Base-by-base conservation (phyloP, 2,329 filamentous ascomycete genomes). In the Pseudonectria foliicola region DNA sequence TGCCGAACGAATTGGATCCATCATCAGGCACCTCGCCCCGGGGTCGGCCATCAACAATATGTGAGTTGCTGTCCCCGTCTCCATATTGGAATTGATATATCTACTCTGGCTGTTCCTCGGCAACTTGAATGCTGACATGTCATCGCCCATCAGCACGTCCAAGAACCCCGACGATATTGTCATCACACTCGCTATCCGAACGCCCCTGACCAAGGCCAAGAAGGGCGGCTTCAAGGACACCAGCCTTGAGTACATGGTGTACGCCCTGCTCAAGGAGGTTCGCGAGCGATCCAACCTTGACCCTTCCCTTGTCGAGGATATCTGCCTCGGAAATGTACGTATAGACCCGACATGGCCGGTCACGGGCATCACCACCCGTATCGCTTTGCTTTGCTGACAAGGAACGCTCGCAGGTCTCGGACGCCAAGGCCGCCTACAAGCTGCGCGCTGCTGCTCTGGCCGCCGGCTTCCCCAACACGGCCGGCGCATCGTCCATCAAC, bases 221-320 rank as follows among this genome's bases (percentile, higher is more conserved):
- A 95, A 95, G 73, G 90, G 92, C 47, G 87, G 88, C 27, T 84
- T 98, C 71, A 96, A 95, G 71, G 90, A 98, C 61, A 93, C 88
- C 6, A 75, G 75, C 27, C 77, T 96, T 44, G 92, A 98, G 62
- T 90, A 82, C 63, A 71, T 98, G 38, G 61, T 94, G 42, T 87
- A 88, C 58, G 79, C 87, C 40, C 70, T 95, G 31, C 68, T 96
- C 50, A 85, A 92, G 68, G 71, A 88, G 59, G 74, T 85, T 33
- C 63, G 78, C 37, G 70, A 80, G 45, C 80, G 81, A 54, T 81
- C 82, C 44, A 85, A 82, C 38, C 65, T 95, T 34, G 85, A 94
- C 56, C 85, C 88, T 3, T 71, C 75, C 6, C 69, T 93, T 25
- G 77, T 94, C 8, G 87, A 94, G 61, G 92, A 96, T 61, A 85